Evolutionary conservation across 495 filamentous ascomycete genomes (phyloP), one percentile per base, ranked within the genome.

Genomic region (Aspergillus ellipticus): DNA sequence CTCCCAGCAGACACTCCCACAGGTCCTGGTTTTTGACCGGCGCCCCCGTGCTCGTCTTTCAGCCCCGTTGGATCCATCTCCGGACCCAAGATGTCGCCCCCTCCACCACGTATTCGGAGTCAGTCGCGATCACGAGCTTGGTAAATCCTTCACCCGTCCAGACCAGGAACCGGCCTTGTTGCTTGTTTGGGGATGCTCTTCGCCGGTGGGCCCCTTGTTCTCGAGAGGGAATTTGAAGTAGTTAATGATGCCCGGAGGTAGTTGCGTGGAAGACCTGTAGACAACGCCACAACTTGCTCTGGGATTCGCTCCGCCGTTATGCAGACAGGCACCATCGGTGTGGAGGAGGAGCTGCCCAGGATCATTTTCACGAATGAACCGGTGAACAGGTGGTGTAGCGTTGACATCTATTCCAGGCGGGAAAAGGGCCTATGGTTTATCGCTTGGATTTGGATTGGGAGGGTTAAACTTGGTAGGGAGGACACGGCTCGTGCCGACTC

Each of bases 101-200:
- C 21, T 69, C 46, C 11, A 70, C 65, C 4, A 76, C 69, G 48
- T 74, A 74, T 16, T 55, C 51, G 7, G 73, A 76, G 42, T 74
- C 69, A 0, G 69, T 73, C 3, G 72, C 72, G 48, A 74, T 71
- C 35, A 74, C 66, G 0, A 78, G 15, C 16, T 39, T 62, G 6
- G 47, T 52, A 48, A 67, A 69, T 8, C n/a, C n/a, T n/a, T n/a
- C n/a, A n/a, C n/a, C n/a, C n/a, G n/a, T n/a, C n/a, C n/a, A n/a
- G n/a, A n/a, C n/a, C n/a, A n/a, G n/a, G 35, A 61, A 67, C 76
- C 69, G 22, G 73, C 75, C 0, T 72, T 62, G 39, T 74, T 72
- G 60, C 67, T 75, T 2, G 73, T 77, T 48, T 60, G 58, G 29
- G 48, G 16, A 29, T 60, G 29, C 13, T 19, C 0, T 29, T 62